These are phyloP conservation scores for Parachlorella kessleri DNA, from an alignment of 139 green algal genomes.

Conservation along the genomic window DNA sequence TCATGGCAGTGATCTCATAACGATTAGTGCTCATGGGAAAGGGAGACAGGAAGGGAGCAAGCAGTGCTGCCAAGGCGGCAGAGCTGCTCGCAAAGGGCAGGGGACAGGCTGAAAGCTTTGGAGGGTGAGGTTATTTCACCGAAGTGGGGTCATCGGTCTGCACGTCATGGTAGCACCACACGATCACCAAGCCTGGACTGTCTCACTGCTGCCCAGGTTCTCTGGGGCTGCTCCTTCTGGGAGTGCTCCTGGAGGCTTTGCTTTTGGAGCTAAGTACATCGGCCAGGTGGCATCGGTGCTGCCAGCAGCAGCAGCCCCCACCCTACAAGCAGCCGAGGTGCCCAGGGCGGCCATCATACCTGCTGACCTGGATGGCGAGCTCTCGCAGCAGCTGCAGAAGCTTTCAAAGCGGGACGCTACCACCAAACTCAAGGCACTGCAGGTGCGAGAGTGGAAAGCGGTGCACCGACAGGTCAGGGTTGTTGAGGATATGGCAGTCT, in stretches of 20 bases:
- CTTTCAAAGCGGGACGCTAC: constrained; percentile 79
- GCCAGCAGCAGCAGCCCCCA: not conserved
- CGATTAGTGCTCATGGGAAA: too few species aligned
- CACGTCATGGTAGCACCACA: not conserved
- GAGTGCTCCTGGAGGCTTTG: constrained; percentile 25
- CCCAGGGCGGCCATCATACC: constrained; percentile 21
- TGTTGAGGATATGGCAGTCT: too few species aligned
- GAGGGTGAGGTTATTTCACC: constrained; percentile 25
- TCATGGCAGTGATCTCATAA: too few species aligned
- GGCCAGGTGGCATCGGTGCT: constrained; percentile 3
- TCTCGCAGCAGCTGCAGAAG: constrained; percentile 72
- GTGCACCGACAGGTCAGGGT: too few species aligned
- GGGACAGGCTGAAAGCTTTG: constrained; percentile 12
- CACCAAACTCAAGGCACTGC: constrained; percentile 86
- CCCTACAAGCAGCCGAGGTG: not conserved
- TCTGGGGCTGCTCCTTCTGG: too few species aligned
- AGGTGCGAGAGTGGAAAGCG: too few species aligned
- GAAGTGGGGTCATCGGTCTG: not conserved
- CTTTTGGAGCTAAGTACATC: constrained; percentile 44
- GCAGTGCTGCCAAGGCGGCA: constrained; percentile 18
- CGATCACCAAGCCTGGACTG: not conserved
- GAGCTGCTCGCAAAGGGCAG: constrained; percentile 3
- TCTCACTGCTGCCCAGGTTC: too few species aligned
- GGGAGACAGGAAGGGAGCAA: constrained; percentile 9
- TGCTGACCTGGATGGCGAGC: constrained; percentile 64